Conservation (phyloP, 148 eudicot species). For the Cornus suecica region DNA sequence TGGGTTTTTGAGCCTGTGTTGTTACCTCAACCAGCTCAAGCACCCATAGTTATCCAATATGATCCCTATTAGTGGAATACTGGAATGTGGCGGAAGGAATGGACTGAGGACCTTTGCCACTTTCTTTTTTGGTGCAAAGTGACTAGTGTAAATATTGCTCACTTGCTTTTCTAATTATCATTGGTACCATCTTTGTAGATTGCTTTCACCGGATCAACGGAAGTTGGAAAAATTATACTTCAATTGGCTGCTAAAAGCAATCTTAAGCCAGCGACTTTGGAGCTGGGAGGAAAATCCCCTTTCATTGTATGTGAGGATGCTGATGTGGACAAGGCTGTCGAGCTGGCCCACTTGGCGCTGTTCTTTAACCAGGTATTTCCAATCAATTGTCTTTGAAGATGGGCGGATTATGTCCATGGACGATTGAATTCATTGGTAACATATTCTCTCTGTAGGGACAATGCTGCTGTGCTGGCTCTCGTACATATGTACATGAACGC, state of each 20-base stretch:
- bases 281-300: conserved; percentile 74
- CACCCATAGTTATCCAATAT: no score
- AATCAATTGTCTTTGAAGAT: neutral
- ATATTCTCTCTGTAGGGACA: conserved; percentile 57
- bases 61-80: no score
- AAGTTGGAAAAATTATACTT: conserved; percentile 41
- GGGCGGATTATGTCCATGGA: neutral
- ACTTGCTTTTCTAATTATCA: neutral
- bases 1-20: no score
- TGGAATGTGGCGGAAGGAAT: neutral
- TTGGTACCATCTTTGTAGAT: conserved; percentile 24
- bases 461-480: conserved; percentile 92
- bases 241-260: conserved; percentile 58
- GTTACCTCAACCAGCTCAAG: no score
- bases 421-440: neutral
- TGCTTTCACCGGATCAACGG: conserved; percentile 68
- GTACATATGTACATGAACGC: conserved; percentile 80
- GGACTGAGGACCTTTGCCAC: neutral
- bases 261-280: conserved; percentile 56
- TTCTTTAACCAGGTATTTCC: conserved; percentile 61
- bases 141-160: neutral
- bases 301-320: conserved; percentile 68
- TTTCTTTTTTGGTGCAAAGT: neutral
- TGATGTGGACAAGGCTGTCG: conserved; percentile 60
- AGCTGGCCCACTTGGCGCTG: conserved; percentile 58